Base-by-base conservation (phyloP, 2,329 filamentous ascomycete species). In the Penicillium sp. region DNA sequence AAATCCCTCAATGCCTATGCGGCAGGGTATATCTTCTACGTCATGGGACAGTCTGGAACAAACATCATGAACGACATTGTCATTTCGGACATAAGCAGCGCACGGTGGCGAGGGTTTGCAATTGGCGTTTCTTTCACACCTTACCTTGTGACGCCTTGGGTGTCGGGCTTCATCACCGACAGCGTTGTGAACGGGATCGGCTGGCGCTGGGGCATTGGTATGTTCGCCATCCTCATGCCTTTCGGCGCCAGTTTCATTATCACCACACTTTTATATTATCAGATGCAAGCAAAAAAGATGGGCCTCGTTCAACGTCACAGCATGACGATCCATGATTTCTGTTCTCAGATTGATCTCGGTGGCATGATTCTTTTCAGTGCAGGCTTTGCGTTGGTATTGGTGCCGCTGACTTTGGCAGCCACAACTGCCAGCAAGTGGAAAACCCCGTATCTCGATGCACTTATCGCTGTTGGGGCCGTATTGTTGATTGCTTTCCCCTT, bases 301-400 rank as follows among this genome's bases (percentile, higher is more conserved):
- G 70, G 71, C 1, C 61, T 69, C 16, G 55, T 67, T 6, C 53
- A 67, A 8, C 64, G 60, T 2, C 61, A 68, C 26, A 65, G 59
- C 7, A 59, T 67, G 1, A 64, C 58, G 2, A 3, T 71, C 14
- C 57, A 56, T 40, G 63, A 60, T 5, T 73, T 74, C 51, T 68
- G 62, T 45, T 70, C 71, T 5, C 63, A 68, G 14, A 71, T 75
- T 47, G 71, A 75, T 50, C 52, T 74, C 0, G 67, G 69, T 13
- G 81, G 81, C 2, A 67, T 78, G 2, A 44, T 79, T 14, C 68
- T 83, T 1, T 75, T 83, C 29, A 76, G 73, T 18, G 76, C 74
- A 28, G 81, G 80, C 0, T 79, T 81, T 53, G 74, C 77, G 0
- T 64, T 80, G 54, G 55, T 82, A 1, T 67, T 82, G n/a, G 65